These are phyloP conservation scores for Tetrapisispora iriomotensis DNA, from an alignment of 805 yeast species.

Conservation along the genomic window DNA sequence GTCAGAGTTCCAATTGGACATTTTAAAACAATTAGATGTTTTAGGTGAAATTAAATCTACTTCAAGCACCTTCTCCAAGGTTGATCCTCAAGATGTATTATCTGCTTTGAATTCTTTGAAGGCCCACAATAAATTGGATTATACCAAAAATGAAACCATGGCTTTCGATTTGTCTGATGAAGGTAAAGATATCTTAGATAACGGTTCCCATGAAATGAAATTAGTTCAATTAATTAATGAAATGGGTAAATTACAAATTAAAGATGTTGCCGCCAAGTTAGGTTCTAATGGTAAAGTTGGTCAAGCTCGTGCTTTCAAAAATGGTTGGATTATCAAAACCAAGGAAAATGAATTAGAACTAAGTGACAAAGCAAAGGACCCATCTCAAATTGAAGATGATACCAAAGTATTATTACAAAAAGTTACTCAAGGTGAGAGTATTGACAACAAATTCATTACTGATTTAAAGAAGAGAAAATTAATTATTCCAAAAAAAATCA, in stretches of 20 bases:
- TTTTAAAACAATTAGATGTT: conserved; percentile 57
- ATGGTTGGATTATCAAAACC: conserved; percentile 89
- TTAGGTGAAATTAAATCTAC: conserved; percentile 62
- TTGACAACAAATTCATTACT: conserved; percentile 54
- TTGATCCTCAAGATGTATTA: conserved; percentile 55
- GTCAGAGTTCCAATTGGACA: conserved; percentile 57
- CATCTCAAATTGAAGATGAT: conserved; percentile 39
- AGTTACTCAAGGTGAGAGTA: conserved; percentile 27
- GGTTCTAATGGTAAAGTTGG: conserved; percentile 86
- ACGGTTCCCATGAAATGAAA: conserved; percentile 88
- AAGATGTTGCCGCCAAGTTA: conserved; percentile 58
- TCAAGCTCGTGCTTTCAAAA: conserved; percentile 95
- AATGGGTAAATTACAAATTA: conserved; percentile 70
- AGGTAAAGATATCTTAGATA: conserved; percentile 63
- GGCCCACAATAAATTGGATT: conserved; percentile 73
- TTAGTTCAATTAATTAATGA: conserved; percentile 65
- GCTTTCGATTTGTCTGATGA: conserved; percentile 68
- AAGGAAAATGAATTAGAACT: conserved; percentile 65
- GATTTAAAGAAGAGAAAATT: conserved; percentile 95
- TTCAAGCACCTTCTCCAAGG: conserved; percentile 51
- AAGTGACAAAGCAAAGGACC: conserved; percentile 36
- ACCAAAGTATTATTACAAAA: conserved; percentile 55
- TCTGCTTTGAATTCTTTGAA: conserved; percentile 81
- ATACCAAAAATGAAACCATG: conserved; percentile 64
- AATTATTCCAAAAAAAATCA: conserved; percentile 54